Evolutionary conservation across 2,329 filamentous ascomycete species (phyloP), one percentile per base, ranked within the genome.

Genomic region (Orbilia blumenaviensis): DNA sequence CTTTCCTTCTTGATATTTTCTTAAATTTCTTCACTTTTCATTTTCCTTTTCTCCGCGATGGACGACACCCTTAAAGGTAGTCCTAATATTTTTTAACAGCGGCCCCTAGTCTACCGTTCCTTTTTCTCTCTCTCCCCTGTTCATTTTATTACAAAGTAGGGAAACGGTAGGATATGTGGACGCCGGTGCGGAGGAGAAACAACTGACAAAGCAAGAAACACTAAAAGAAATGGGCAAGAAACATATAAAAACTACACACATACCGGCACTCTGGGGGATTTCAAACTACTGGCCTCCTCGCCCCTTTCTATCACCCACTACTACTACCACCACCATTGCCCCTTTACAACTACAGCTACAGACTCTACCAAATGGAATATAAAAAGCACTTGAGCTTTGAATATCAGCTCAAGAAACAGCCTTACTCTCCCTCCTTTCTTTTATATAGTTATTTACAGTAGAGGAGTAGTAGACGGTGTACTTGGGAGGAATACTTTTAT

Each of bases 351-450:
- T 25, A 54, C 25, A 27, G 21, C 16, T 21, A 46, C n/a, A 21
- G n/a, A 25, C 52, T 38, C 52, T 25, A 56, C 38, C 32, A 25
- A 56, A 56, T 56, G 52, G 52, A 56, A 56, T 56, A 56, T 38
- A 56, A 56, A 32, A 36, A 56, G 32, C 52, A 36, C 52, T 56
- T 25, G 32, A 36, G 52, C 52, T n/a, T 32, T n/a, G 8, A 23
- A 23, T 54, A 25, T 38, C 16, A 18, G 52, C 52, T 56, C 38
- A 5, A 38, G 52, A 38, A 27, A 29, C 16, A 54, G 29, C n/a
- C 8, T 34, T 14, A 10, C 14, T 54, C 3, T 52, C 34, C 14
- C n/a, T n/a, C 12, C n/a, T 16, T n/a, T 29, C 9, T 50, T 16
- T 50, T 48, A 23, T n/a, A n/a, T 41, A 5, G 41, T 23, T n/a